These are phyloP conservation scores for Rubroshorea leprosula DNA, from an alignment of 345 rosid species.

Conservation along the genomic window DNA sequence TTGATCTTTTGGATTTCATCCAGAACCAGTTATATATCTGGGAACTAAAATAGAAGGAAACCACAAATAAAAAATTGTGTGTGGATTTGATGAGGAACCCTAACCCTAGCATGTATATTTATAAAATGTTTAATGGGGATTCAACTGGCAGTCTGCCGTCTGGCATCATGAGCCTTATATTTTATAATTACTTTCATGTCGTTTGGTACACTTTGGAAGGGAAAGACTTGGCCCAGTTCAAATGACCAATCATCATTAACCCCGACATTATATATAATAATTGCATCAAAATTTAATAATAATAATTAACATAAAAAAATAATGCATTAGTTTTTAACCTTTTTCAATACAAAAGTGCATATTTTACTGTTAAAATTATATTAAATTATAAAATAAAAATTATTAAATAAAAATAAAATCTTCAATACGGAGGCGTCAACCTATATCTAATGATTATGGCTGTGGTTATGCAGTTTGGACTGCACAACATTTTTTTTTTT, in stretches of 20 bases:
- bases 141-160: conserved; percentile 16
- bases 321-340: too few species aligned
- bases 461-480: too few species aligned
- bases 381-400: too few species aligned
- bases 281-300: too few species aligned
- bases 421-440: too few species aligned
- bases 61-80: conserved; percentile 14
- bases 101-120: conserved; percentile 44
- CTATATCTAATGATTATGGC: too few species aligned
- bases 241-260: conserved; percentile 20
- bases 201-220: conserved; percentile 17
- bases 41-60: conserved; percentile 6
- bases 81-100: conserved; percentile 41
- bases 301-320: too few species aligned
- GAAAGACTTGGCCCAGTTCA: conserved; percentile 18
- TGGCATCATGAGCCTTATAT: conserved; percentile 22
- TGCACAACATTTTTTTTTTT: too few species aligned
- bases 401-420: too few species aligned
- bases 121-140: conserved; percentile 23
- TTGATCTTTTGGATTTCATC: conserved; percentile 13
- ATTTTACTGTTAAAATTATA: too few species aligned
- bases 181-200: conserved; percentile 32
- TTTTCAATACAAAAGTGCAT: too few species aligned
- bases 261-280: too few species aligned
- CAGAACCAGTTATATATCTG: conserved; percentile 10